These are phyloP conservation scores for Trametes maxima DNA, from an alignment of 768 basidiomycete species.

Conservation along the genomic window DNA sequence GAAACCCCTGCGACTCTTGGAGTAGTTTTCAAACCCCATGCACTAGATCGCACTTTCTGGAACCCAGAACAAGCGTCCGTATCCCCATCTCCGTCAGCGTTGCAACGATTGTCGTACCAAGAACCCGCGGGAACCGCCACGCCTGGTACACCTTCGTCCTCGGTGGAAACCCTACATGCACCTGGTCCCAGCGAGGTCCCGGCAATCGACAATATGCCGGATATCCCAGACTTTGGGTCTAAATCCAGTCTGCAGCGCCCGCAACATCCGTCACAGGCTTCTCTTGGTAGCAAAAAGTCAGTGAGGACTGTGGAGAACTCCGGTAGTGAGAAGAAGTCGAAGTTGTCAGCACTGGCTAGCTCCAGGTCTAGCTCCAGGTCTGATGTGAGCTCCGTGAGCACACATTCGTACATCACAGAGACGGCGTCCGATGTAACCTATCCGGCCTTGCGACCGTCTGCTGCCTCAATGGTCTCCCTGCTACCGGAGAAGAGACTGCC, in stretches of 20 bases:
- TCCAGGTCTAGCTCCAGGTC: conserved; percentile 51
- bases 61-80: conserved; percentile 64
- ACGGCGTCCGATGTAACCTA: conserved; percentile 73
- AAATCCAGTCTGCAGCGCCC: conserved; percentile 40
- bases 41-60: conserved; percentile 22
- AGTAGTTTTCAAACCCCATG: neutral
- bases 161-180: conserved; percentile 30
- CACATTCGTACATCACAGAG: conserved; percentile 53
- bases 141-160: conserved; percentile 32
- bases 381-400: conserved; percentile 50
- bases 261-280: conserved; percentile 12
- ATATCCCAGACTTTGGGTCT: conserved; percentile 55
- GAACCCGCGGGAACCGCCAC: conserved; percentile 61
- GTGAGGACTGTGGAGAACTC: conserved; percentile 8
- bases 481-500: conserved; percentile 17
- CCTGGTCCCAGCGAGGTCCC: conserved; percentile 41
- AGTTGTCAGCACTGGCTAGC: conserved; percentile 68
- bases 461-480: conserved; percentile 48
- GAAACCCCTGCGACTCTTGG: neutral
- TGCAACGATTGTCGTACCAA: conserved; percentile 59
- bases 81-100: conserved; percentile 69
- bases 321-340: conserved; percentile 48
- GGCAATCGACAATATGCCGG: conserved; percentile 53
- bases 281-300: conserved; percentile 23
- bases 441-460: conserved; percentile 67